Evolutionary conservation across 176 grass and related monocot species (phyloP), one percentile per base, ranked within the genome.

Genomic region (Typha latifolia): DNA sequence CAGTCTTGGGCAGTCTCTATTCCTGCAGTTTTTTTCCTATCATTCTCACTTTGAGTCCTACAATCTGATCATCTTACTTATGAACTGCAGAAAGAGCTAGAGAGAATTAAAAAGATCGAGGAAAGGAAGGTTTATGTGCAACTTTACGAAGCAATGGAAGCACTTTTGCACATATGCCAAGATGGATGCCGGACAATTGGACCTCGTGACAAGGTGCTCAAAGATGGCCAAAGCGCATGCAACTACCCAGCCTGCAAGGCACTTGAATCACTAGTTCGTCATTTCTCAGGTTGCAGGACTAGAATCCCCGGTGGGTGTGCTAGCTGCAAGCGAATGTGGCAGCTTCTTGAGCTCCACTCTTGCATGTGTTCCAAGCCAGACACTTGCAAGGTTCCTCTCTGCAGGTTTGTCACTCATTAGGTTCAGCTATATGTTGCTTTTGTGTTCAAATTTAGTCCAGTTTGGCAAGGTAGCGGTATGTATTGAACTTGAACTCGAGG

Each of bases 301-400:
- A 67, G 92, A 13, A 84, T 96, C 2, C 84, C 87, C 1, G 85
- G 92, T 62, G 92, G 92, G n/a, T 96, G 92, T 5, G 71, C 71
- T 0, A 84, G 74, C 61, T 96, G 92, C 74, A 96, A 91, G 77
- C 77, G 87, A 0, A 91, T 91, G 74, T 96, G 92, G 92, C 92
- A 96, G 71, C 77, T 96, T 49, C 84, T 96, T 51, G 85, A 88
- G 71, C 77, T 96, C 47, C 92, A 96, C 66, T 96, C 92, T 5
- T 71, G 82, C 49, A 88, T 96, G 66, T 96, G 92, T 63, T 66
- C 56, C 9, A 65, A 78, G 49, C 75, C 64, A 1, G 74, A 70
- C 64, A 71, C 57, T 34, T 96, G 87, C 82, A 88, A 83, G 77
- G 92, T 96, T 32, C 92, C 92, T 55, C 74, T 96, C 15, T 96